Evolutionary conservation across 768 basidiomycete species (phyloP).

Genomic region (Lanmaoa rubissima): DNA sequence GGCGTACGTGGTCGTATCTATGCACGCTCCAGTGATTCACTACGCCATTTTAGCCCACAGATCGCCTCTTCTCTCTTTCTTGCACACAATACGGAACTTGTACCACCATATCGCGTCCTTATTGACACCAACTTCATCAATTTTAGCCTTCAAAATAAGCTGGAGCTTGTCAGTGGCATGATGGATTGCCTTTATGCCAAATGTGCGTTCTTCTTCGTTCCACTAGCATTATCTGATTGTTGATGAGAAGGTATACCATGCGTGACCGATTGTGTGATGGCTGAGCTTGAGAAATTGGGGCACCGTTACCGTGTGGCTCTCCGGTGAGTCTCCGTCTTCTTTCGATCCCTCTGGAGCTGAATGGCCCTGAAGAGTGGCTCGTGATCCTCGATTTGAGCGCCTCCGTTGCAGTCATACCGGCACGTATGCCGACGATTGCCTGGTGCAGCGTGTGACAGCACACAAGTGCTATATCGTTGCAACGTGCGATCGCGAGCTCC

Average conservation of each 20-base stretch:
- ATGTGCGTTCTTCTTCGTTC: conserved; percentile 50
- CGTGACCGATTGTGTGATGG: conserved; percentile 99
- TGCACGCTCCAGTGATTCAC: background rate
- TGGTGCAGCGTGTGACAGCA: conserved; percentile 92
- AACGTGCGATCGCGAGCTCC: conserved; percentile 94
- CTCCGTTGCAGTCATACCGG: conserved; percentile 89
- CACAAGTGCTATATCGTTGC: conserved; percentile 98
- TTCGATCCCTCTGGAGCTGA: conserved; percentile 2
- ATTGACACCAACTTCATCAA: conserved; percentile 99
- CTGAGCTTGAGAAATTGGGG: conserved; percentile 96
- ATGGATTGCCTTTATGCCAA: conserved; percentile 99
- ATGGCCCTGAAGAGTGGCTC: conserved; percentile 72
- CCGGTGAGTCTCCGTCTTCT: conserved; percentile 51
- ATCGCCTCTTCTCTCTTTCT: conserved; percentile 92
- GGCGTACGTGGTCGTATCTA: conserved; percentile 54
- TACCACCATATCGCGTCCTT: conserved; percentile 94
- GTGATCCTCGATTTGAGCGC: conserved; percentile 95
- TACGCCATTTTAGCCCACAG: conserved; percentile 55
- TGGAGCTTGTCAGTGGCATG: conserved; percentile 96
- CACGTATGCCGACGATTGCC: conserved; percentile 99
- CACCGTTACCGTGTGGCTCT: conserved; percentile 93
- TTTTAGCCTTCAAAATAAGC: conserved; percentile 95
- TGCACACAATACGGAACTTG: conserved; percentile 92
- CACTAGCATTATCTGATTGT: conserved; percentile 1
- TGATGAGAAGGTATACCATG: conserved; percentile 82